Evolutionary conservation across 2,329 filamentous ascomycete species (phyloP), one percentile per base, ranked within the genome.

Genomic region (Lizonia empirigonia): DNA sequence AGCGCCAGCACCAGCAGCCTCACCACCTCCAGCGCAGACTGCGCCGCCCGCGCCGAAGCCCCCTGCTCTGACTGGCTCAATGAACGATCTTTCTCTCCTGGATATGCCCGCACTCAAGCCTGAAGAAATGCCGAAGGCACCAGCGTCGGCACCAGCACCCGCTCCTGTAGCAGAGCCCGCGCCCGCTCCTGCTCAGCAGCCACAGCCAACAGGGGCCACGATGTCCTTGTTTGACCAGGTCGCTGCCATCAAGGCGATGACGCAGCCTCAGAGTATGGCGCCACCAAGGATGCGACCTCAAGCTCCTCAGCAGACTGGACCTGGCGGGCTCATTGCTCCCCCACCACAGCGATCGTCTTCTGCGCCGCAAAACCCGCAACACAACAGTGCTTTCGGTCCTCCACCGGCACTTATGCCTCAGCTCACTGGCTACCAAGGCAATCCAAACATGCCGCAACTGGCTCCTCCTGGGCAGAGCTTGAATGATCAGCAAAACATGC

Each of bases 271-370:
- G 44, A 71, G 70, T 38, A 50, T 71, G 39, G 70, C 75, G 58
- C 63, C 75, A 33, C 76, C 81, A 36, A 74, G 90, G 59, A 87
- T 90, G 70, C 80, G 91, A 56, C 91, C 91, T 35, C 77, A 85
- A 51, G 82, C 87, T 29, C 89, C 90, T 38, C 85, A 87, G 55
- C 82, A 84, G 50, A 80, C 84, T 60, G 66, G 45, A n/a, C 77
- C 67, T 40, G 79, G 83, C 30, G 84, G 85, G 15, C 78, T 96
- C 29, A 83, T 92, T 55, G 83, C 87, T 39, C 91, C 91, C 7
- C 91, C 89, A 15, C 91, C 91, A 9, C 83, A 86, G 44, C 83
- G 94, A 54, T 88, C 94, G 7, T 81, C 94, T 10, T 97, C 93
- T 32, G 93, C 94, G 30, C 93, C 94, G 20, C 89, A 91, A 70